Conservation (phyloP, 2,329 filamentous ascomycete genomes). For the Lasiodiplodia hormozganensis region DNA sequence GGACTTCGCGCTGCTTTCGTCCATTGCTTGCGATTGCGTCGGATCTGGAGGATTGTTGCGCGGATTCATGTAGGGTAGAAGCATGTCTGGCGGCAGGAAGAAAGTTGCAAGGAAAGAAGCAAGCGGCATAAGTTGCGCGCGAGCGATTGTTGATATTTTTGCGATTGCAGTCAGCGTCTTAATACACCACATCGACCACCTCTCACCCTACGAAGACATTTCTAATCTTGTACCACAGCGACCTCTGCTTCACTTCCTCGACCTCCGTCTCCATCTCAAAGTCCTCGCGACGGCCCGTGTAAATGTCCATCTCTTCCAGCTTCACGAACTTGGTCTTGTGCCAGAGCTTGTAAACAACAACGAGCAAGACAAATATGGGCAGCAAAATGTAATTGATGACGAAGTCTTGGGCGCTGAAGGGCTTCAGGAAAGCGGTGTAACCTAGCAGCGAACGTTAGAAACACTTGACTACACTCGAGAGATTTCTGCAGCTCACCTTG, state of each 20-base stretch:
- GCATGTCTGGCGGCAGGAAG: background rate
- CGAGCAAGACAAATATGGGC: constrained; percentile 32
- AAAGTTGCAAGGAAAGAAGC: background rate
- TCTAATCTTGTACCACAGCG: constrained; percentile 18
- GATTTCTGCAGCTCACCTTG: constrained; percentile 29
- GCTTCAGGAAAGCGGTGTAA: constrained; percentile 34
- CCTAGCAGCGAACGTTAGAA: background rate
- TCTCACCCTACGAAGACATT: constrained; percentile 23
- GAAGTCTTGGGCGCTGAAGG: constrained; percentile 32
- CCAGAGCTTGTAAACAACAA: constrained; percentile 34
- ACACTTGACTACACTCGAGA: background rate
- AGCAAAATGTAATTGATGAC: constrained; percentile 35
- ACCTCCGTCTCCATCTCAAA: background rate
- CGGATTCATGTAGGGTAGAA: background rate
- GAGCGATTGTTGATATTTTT: background rate
- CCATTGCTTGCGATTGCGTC: background rate
- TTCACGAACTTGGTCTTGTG: constrained; percentile 46
- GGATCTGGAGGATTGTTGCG: background rate
- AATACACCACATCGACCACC: background rate
- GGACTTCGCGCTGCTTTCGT: background rate
- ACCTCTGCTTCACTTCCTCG: constrained; percentile 17
- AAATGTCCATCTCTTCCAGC: constrained; percentile 49
- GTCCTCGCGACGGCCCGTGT: constrained; percentile 40
- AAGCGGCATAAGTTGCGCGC: background rate
- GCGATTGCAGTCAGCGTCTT: background rate